phyloP scores from a whole-genome alignment of 2,329 filamentous ascomycete species.

The Nigrospora oryzae region DNA sequence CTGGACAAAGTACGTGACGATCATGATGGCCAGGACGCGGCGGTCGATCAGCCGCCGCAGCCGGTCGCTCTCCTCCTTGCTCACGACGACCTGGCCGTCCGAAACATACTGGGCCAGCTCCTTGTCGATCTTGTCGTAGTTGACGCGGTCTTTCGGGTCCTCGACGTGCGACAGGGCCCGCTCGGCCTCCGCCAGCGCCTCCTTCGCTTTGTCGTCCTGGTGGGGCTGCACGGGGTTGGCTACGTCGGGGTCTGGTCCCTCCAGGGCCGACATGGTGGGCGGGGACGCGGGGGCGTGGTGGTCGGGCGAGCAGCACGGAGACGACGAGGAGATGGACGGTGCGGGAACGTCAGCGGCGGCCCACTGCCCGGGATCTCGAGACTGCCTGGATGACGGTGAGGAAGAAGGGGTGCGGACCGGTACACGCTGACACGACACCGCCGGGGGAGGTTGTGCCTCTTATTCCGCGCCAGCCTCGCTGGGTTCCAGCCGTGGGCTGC shows the following conservation, averaged over 20 bases:
- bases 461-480: too few species aligned
- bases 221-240: constrained; percentile 10
- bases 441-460: too few species aligned
- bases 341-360: too few species aligned
- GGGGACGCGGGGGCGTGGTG: too few species aligned
- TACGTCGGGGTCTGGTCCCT: constrained; percentile 16
- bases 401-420: too few species aligned
- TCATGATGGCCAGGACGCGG: constrained; percentile 62
- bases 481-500: too few species aligned
- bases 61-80: constrained; percentile 48
- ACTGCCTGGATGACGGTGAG: too few species aligned
- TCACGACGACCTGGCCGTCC: constrained; percentile 45
- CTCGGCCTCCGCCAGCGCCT: constrained; percentile 20
- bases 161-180: constrained; percentile 13
- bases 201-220: constrained; percentile 12
- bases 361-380: too few species aligned
- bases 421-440: too few species aligned
- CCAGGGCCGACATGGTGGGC: constrained; percentile 14
- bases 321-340: too few species aligned
- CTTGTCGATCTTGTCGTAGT: constrained; percentile 48
- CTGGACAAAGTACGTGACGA: constrained; percentile 66
- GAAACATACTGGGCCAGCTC: constrained; percentile 64
- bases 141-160: constrained; percentile 37
- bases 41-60: constrained; percentile 59
- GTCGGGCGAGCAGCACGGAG: too few species aligned